Base-by-base conservation (phyloP, 2,329 filamentous ascomycete genomes). In the Rutstroemia sp. region DNA sequence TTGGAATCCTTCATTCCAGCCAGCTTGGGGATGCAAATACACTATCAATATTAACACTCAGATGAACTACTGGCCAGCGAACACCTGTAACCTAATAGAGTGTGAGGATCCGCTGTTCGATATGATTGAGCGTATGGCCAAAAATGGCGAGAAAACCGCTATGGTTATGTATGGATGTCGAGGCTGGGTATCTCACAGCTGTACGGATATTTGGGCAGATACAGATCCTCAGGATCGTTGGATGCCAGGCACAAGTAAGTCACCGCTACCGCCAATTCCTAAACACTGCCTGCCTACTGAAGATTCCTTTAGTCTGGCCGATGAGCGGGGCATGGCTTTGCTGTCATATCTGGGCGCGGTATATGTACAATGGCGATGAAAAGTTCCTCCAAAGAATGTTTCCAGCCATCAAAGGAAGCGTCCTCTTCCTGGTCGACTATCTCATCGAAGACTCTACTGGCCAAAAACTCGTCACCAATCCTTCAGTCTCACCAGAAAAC, bases 41-140 rank as follows among this genome's bases (percentile, higher is more conserved):
- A 79, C 76, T 0, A 75, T 78, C 60, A 78, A 79, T 58, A 76
- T 79, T 63, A 80, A 79, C 44, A 66, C 73, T 0, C 72, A 80
- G 62, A 80, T 80, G 77, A 79, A 79, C 59, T 80, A 79, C 61
- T 79, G 76, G 76, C 70, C 67, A 0, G 64, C 66, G 10, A 66
- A 69, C 48, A 48, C 63, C 2, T 63, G 64, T 39, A 66, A 66
- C 45, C 54, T 69, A n/a, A 50, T 68, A 0, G 73, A 74, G 46
- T 71, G 69, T 19, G 68, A 75, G 44, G 49, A 63, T 3, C 73
- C 74, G 1, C 55, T 77, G 0, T 75, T 76, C 46, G 67, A 71
- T 21, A 62, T 72, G 1, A 63, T 76, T 2, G 69, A 74, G 23
- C 66, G 69, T 7, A 64, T 75, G 58, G 68, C 65, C 10, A 46